Evolutionary conservation across 148 eudicot species (phyloP), one percentile per base, ranked within the genome.

Genomic region (Dysphania ambrosioides): DNA sequence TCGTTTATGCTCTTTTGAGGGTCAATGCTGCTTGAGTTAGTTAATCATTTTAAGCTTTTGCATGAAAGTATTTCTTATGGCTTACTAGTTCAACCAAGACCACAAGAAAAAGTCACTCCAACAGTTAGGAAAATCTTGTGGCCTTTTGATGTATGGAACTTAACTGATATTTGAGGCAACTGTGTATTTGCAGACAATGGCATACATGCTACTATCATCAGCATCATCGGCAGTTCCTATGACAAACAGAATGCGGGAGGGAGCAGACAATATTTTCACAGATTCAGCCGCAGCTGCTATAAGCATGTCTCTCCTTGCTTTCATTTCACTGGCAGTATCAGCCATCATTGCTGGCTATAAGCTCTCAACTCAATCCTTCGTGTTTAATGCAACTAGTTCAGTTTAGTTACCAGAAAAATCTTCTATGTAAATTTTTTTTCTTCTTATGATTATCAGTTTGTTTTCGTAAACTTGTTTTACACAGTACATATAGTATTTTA

Each of bases 281-380:
- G 98, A 93, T 72, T 81, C 98, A n/a, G 78, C 88, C 11, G 90
- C 93, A 12, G 76, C 92, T 3, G 82, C 96, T 55, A 89, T 93
- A 35, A 87, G 87, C 84, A 93, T 93, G 98, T 87, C 87, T 35
- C 85, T 93, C 75, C 82, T 93, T 8, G 96, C 93, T 26, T 93
- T 93, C 83, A 23, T 87, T 13, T 71, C 86, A 0, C 72, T 93
- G 1, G 96, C 86, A 31, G 47, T 74, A 27, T 90, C 96, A 1
- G 85, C 96, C 51, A 41, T 89, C 62, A 70, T 93, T 60, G 85
- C 93, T 40, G 98, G 96, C 72, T 89, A 88, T 72, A 90, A 90
- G 83, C 91, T 93, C 63, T 87, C 88, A 31, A 85, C 82, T 60
- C 90, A 83, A 56, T 80, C 93, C 5, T 82, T 77, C n/a, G n/a